phyloP scores from a whole-genome alignment of 805 yeast species.

The Lipomyces japonicus region DNA sequence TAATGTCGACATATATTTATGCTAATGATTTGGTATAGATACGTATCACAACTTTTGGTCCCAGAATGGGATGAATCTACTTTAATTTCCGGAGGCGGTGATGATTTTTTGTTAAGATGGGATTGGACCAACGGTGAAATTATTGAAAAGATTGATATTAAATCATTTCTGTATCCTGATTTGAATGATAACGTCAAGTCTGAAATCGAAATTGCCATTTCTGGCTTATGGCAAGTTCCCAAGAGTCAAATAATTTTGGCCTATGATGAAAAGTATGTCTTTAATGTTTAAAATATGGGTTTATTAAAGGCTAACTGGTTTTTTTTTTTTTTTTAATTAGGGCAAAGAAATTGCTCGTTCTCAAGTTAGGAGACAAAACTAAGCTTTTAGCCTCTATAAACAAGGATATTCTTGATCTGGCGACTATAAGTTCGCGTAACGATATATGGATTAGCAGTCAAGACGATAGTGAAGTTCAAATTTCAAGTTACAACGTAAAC shows the following conservation, averaged over 20 bases:
- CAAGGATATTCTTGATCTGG: slow-evolving; percentile 27
- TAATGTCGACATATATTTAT: neutral
- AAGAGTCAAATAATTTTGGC: slow-evolving; percentile 40
- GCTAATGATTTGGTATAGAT: slow-evolving; percentile 8
- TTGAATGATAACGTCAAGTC: slow-evolving; percentile 51
- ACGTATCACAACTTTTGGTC: slow-evolving; percentile 58
- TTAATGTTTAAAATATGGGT: too few relatives aligned
- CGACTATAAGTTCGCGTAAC: slow-evolving; percentile 33
- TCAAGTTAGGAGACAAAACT: slow-evolving; percentile 26
- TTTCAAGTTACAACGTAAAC: neutral
- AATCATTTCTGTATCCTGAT: slow-evolving; percentile 38
- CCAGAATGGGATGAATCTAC: slow-evolving; percentile 50
- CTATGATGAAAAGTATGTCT: slow-evolving; percentile 46
- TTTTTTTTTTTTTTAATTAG: neutral
- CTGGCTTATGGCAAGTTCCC: slow-evolving; percentile 29
- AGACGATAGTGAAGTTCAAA: slow-evolving; percentile 1
- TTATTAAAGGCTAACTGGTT: too few relatives aligned
- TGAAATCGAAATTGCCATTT: slow-evolving; percentile 42
- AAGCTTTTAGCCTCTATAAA: slow-evolving; percentile 36
- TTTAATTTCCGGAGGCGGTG: slow-evolving; percentile 90
- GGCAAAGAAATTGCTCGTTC: slow-evolving; percentile 7
- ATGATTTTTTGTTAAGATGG: slow-evolving; percentile 69
- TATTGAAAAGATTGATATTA: slow-evolving; percentile 45
- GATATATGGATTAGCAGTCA: slow-evolving; percentile 28
- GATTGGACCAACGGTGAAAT: slow-evolving; percentile 61